Percentiles rank a stretch among this genome's conserved stretches.
Evolutionary conservation across 768 basidiomycete species (phyloP).

Genomic region (Megacollybia marginata): DNA sequence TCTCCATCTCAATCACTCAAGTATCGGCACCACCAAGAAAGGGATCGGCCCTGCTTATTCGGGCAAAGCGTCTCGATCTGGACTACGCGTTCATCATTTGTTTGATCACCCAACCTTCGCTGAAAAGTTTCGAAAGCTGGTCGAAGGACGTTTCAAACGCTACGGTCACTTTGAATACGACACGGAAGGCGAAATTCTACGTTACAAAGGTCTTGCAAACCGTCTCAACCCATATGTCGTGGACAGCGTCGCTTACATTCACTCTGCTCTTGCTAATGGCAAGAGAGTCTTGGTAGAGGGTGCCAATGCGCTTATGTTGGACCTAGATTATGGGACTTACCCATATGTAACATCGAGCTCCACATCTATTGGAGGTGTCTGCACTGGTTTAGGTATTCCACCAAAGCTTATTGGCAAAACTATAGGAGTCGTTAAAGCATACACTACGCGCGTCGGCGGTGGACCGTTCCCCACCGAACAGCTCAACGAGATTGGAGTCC

Average conservation of each 20-base stretch:
- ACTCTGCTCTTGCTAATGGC: slow-evolving; percentile 63
- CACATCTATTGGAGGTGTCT: slow-evolving; percentile 91
- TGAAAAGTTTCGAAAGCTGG: slow-evolving; percentile 86
- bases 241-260: slow-evolving; percentile 82
- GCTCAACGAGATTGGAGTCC: slow-evolving; percentile 76
- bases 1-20: slow-evolving; percentile 17
- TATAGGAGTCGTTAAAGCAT: slow-evolving; percentile 95
- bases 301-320: slow-evolving; percentile 97
- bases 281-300: slow-evolving; percentile 92
- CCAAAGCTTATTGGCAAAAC: slow-evolving; percentile 80
- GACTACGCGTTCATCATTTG: slow-evolving; percentile 92
- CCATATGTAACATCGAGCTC: slow-evolving; percentile 95
- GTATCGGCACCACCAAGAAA: slow-evolving; percentile 96
- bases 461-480: slow-evolving; percentile 98
- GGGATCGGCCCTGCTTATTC: slow-evolving; percentile 99
- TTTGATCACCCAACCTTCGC: slow-evolving; percentile 85
- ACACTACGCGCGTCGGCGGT: slow-evolving; percentile 97
- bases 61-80: slow-evolving; percentile 93
- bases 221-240: slow-evolving; percentile 82
- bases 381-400: slow-evolving; percentile 96
- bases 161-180: slow-evolving; percentile 98
- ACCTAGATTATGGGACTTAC: slow-evolving; percentile 97
- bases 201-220: slow-evolving; percentile 86
- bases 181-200: slow-evolving; percentile 89
- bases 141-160: slow-evolving; percentile 96